Conservation (phyloP, 345 rosid species). For the Viola odorata region DNA sequence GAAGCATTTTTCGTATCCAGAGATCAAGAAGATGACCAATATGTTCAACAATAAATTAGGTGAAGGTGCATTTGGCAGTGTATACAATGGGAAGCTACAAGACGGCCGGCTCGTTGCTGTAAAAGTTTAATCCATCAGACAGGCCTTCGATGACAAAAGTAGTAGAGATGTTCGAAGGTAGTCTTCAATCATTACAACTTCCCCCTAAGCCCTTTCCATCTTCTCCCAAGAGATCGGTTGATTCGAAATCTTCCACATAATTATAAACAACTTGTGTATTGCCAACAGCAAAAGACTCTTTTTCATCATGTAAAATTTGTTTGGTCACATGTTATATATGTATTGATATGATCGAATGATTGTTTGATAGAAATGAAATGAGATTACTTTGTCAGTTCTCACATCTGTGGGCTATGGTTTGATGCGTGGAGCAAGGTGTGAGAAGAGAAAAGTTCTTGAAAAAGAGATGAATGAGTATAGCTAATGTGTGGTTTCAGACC, state of each 20-base stretch:
- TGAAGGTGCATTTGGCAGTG: constrained; percentile 28
- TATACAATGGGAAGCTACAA: constrained; percentile 22
- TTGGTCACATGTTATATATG: too few relatives aligned
- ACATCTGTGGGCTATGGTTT: too few relatives aligned
- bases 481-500: too few relatives aligned
- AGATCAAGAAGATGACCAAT: constrained; percentile 26
- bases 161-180: constrained; percentile 16
- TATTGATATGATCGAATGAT: too few relatives aligned
- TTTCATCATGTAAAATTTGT: too few relatives aligned
- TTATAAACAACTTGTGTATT: too few relatives aligned
- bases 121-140: constrained; percentile 16
- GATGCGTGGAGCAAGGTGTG: too few relatives aligned
- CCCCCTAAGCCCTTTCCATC: constrained; percentile 13
- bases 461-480: too few relatives aligned
- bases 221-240: not conserved
- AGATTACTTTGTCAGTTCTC: too few relatives aligned
- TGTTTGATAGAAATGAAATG: too few relatives aligned
- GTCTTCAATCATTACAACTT: constrained; percentile 12
- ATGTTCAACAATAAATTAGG: constrained; percentile 21
- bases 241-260: not conserved
- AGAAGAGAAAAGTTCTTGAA: too few relatives aligned
- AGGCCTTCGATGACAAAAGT: constrained; percentile 25
- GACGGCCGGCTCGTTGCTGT: constrained; percentile 27
- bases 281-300: too few relatives aligned
- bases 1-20: constrained; percentile 7